Evolutionary conservation across 306 rosid species (phyloP).

Genomic region (Pyrus bretschneideri): DNA sequence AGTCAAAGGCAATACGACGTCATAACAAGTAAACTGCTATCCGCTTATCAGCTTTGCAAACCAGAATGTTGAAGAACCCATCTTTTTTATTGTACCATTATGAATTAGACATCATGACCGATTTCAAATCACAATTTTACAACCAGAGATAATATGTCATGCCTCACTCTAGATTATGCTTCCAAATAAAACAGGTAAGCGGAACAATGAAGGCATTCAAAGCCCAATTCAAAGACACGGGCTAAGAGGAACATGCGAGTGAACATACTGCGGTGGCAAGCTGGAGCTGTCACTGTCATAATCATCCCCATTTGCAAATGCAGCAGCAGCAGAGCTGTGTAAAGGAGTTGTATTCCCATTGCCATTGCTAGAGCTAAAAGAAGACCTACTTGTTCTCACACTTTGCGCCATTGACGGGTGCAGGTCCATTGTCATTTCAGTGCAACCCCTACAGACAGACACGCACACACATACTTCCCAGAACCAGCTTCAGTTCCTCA

Average conservation of each 20-base stretch:
- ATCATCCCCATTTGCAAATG: constrained; percentile 45
- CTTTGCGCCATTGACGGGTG: constrained; percentile 53
- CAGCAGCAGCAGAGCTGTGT: constrained; percentile 28
- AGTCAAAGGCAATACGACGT: not conserved
- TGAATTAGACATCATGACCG: not conserved
- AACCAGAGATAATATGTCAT: not conserved
- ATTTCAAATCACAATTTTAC: not conserved
- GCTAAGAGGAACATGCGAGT: not conserved
- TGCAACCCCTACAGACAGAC: not conserved
- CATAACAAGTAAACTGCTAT: not conserved
- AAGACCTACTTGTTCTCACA: constrained; percentile 49
- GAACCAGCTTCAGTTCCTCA: constrained; percentile 16
- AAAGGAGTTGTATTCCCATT: constrained; percentile 39
- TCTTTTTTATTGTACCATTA: not conserved
- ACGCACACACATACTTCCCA: constrained; percentile 11
- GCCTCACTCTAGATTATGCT: not conserved
- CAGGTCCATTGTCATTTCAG: constrained; percentile 58
- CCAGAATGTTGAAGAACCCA: not conserved
- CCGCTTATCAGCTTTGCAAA: not conserved
- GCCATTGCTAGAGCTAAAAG: constrained; percentile 62
- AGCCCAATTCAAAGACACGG: not conserved
- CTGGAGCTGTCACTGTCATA: constrained; percentile 64
- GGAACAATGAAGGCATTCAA: not conserved
- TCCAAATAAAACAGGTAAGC: not conserved
- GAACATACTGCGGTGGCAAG: constrained; percentile 75